Evolutionary conservation across 2,329 filamentous ascomycete genomes (phyloP).

Genomic region (Claviceps paspali): DNA sequence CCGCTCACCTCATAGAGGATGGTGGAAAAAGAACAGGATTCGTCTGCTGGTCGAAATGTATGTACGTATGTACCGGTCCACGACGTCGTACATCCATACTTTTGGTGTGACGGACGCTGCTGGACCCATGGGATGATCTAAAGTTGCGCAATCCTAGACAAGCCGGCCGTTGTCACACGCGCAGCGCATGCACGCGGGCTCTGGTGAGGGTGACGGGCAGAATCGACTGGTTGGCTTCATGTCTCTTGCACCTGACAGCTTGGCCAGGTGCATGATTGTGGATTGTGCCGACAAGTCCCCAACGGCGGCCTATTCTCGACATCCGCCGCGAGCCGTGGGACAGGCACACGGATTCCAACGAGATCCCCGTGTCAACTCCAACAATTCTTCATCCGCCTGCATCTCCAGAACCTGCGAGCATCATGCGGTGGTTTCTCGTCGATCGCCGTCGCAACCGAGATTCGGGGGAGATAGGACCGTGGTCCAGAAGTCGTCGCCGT

Average conservation of each 20-base stretch:
- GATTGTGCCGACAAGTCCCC: no score
- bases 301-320: neutral
- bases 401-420: neutral
- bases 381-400: neutral
- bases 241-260: neutral
- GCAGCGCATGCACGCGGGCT: neutral
- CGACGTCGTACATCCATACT: neutral
- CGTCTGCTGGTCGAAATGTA: no score
- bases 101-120: neutral
- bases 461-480: neutral
- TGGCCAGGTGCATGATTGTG: neutral
- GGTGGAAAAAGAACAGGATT: no score
- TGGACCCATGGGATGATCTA: conserved; percentile 1
- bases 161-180: conserved; percentile 2
- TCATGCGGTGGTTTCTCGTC: neutral
- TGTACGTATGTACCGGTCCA: neutral
- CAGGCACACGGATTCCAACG: neutral
- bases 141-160: conserved; percentile 2
- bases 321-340: neutral
- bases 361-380: neutral
- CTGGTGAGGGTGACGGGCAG: neutral
- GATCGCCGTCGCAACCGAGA: neutral
- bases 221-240: neutral
- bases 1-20: no score
- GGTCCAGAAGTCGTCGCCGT: neutral